Conservation (phyloP, 768 basidiomycete species). For the Suillus clintonianus region DNA sequence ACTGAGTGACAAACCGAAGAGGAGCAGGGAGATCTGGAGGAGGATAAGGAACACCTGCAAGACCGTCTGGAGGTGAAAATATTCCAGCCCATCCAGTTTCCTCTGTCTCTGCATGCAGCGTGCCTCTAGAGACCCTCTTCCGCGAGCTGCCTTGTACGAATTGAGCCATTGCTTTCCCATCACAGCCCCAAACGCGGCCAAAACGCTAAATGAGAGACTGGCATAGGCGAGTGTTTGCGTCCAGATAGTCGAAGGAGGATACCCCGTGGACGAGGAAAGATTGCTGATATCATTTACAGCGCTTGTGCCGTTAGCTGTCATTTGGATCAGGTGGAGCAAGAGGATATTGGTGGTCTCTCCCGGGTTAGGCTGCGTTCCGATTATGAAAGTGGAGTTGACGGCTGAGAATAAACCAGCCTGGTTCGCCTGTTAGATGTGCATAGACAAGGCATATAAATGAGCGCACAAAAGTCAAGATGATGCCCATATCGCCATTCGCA, state of each 20-base stretch:
- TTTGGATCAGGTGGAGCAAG: slow-evolving; percentile 9
- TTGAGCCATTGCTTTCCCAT: slow-evolving; percentile 1
- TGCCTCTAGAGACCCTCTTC: not conserved
- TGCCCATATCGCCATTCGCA: slow-evolving; percentile 14
- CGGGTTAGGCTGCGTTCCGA: slow-evolving; percentile 32
- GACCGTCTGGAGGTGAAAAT: not conserved
- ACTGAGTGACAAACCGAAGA: slow-evolving; percentile 13
- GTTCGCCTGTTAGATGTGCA: not conserved
- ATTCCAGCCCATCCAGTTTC: slow-evolving; percentile 5
- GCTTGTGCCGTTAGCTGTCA: not conserved
- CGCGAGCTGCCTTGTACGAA: slow-evolving; percentile 1
- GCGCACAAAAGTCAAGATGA: slow-evolving; percentile 21
- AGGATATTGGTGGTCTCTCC: slow-evolving; percentile 19
- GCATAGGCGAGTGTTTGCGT: slow-evolving; percentile 10
- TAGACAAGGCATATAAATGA: not conserved
- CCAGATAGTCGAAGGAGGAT: not conserved
- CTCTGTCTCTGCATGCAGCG: slow-evolving; percentile 4
- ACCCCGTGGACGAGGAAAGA: slow-evolving; percentile 9
- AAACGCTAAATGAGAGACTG: slow-evolving; percentile 10
- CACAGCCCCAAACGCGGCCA: slow-evolving; percentile 13
- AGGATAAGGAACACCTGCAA: slow-evolving; percentile 6
- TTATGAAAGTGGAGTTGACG: slow-evolving; percentile 35
- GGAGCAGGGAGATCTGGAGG: slow-evolving; percentile 2
- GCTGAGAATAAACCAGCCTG: slow-evolving; percentile 43
- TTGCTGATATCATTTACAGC: not conserved